Evolutionary conservation across 2,329 filamentous ascomycete genomes (phyloP).

Genomic region (Clarireedia sp.): DNA sequence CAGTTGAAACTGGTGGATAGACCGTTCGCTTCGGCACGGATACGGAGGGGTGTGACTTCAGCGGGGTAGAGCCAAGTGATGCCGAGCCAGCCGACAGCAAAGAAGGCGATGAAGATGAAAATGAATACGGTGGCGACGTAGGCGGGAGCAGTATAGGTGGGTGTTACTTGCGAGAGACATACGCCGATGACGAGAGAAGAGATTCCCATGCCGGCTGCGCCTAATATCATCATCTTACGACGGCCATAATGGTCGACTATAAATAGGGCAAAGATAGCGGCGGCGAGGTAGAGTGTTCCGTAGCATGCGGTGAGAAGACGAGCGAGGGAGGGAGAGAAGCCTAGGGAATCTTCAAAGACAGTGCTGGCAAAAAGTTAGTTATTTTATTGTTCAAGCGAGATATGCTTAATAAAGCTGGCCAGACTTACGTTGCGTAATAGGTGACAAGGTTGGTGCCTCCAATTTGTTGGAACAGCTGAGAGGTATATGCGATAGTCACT

Average conservation of each 20-base stretch:
- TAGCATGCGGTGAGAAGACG: conserved; percentile 27
- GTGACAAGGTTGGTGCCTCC: conserved; percentile 37
- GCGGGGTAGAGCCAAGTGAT: conserved; percentile 49
- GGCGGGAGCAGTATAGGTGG: conserved; percentile 31
- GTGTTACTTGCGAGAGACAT: conserved; percentile 40
- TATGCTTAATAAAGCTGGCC: background rate
- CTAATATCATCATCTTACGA: conserved; percentile 40
- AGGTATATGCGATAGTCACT: conserved; percentile 42
- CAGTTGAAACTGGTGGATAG: conserved; percentile 34
- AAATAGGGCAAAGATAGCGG: conserved; percentile 55
- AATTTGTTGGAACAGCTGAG: conserved; percentile 46
- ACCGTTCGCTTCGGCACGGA: conserved; percentile 50
- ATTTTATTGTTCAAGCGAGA: background rate
- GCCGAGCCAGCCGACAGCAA: conserved; percentile 43
- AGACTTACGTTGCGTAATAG: conserved; percentile 45
- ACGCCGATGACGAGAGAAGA: conserved; percentile 50
- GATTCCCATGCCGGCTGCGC: conserved; percentile 47
- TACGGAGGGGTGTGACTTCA: conserved; percentile 45
- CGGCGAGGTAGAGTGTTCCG: conserved; percentile 48
- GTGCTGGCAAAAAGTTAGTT: conserved; percentile 25
- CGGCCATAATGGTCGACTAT: conserved; percentile 45
- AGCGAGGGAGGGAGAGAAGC: conserved; percentile 43
- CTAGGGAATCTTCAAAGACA: conserved; percentile 54
- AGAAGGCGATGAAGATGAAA: conserved; percentile 47
- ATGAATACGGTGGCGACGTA: conserved; percentile 29